Percentiles rank a stretch among this genome's conserved stretches.
Conservation (phyloP, 2,329 filamentous ascomycete species). For the Orbilia brochopaga region DNA sequence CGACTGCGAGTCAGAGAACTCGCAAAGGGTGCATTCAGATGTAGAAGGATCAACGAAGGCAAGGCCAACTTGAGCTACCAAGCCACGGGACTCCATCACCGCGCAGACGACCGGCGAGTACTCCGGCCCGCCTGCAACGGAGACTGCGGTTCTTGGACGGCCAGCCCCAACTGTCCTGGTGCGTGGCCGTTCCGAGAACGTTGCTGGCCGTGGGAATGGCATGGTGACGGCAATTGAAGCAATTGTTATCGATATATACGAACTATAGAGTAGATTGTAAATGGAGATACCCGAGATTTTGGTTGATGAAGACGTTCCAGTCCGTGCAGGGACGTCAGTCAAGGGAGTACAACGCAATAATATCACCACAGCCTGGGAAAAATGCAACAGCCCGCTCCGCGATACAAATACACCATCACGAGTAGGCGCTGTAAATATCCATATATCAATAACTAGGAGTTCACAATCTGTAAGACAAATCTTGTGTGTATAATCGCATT, state of each 20-base stretch:
- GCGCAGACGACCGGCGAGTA: constrained; percentile 84
- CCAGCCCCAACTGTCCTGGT: constrained; percentile 57
- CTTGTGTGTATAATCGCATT: too few species aligned
- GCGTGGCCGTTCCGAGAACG: constrained; percentile 18
- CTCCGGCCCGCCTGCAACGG: constrained; percentile 64
- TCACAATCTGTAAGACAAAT: neutral
- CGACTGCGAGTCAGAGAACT: constrained; percentile 91
- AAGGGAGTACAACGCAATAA: neutral
- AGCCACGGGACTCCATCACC: constrained; percentile 82
- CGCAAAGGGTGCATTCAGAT: constrained; percentile 72
- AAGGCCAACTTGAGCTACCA: constrained; percentile 81
- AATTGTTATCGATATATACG: neutral
- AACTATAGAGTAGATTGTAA: neutral
- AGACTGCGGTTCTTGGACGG: constrained; percentile 64
- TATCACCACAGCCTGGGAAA: neutral
- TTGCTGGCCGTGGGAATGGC: constrained; percentile 13
- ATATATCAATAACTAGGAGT: too few species aligned
- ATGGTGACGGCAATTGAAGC: constrained; percentile 3
- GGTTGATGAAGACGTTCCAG: too few species aligned
- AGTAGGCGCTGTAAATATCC: neutral
- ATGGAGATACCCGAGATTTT: too few species aligned
- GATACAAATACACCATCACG: neutral
- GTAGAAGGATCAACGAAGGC: constrained; percentile 87
- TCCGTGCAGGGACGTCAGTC: too few species aligned
- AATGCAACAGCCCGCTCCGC: neutral